Percentiles rank a stretch among this genome's conserved stretches.
phyloP scores from a whole-genome alignment of 305 asterid genomes.

The Coffea humblotiana region DNA sequence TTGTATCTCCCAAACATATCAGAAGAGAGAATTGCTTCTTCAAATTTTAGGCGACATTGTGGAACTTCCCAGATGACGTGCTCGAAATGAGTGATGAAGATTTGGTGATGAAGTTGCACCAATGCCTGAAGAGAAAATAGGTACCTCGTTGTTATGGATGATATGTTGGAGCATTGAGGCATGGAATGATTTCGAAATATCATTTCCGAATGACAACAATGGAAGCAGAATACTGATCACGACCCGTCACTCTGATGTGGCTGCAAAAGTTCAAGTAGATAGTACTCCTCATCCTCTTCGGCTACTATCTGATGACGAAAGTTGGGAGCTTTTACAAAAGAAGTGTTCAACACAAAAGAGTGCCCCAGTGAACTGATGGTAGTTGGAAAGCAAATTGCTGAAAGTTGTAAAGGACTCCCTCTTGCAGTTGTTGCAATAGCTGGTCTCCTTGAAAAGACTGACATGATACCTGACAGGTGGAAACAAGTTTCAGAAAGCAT shows the following conservation, averaged over 20 bases:
- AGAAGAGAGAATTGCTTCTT: no score
- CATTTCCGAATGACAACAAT: no score
- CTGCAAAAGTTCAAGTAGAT: neutral
- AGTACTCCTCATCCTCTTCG: neutral
- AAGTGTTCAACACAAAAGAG: neutral
- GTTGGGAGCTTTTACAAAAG: conserved; percentile 7
- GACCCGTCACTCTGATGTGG: neutral
- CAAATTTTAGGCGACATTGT: no score
- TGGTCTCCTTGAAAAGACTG: neutral
- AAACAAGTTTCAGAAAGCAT: neutral
- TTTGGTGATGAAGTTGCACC: no score
- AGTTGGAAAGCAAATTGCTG: neutral
- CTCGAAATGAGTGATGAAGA: no score
- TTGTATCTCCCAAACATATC: no score
- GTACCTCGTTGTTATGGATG: no score
- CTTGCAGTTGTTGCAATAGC: neutral
- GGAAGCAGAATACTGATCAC: no score
- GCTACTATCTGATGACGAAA: neutral
- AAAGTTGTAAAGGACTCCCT: conserved; percentile 13
- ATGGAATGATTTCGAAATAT: no score
- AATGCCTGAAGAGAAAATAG: no score
- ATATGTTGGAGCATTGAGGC: no score
- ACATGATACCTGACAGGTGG: neutral
- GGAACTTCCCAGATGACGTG: no score
- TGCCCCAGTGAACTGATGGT: neutral